Conservation (phyloP, 1,284 basidiomycete species). For the Vanrija sp. region DNA sequence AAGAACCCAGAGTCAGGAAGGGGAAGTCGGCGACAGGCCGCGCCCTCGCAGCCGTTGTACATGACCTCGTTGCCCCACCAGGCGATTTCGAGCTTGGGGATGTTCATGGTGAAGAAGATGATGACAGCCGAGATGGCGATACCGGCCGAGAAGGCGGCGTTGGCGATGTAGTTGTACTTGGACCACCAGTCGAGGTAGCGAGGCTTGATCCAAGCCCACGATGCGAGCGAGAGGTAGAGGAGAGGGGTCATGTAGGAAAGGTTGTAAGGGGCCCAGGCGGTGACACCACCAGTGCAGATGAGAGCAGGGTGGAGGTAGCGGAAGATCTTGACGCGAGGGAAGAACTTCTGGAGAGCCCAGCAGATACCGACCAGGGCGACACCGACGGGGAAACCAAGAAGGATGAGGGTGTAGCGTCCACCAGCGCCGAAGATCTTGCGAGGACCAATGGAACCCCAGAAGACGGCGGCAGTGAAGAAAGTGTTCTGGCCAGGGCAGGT, state of each 20-base stretch:
- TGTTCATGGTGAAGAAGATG: conserved; percentile 34
- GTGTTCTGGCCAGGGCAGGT: conserved; percentile 13
- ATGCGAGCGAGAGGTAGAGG: conserved; percentile 20
- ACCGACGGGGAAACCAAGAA: conserved; percentile 68
- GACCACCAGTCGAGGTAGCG: conserved; percentile 38
- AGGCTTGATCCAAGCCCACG: conserved; percentile 30
- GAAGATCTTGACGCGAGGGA: conserved; percentile 3
- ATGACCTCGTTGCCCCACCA: conserved; percentile 24
- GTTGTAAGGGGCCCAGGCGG: conserved; percentile 25
- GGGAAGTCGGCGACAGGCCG: conserved; percentile 6
- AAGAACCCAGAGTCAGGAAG: conserved; percentile 18
- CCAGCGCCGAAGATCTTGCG: conserved; percentile 64
- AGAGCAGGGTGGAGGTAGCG: conserved; percentile 9
- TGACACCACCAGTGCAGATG: conserved; percentile 3
- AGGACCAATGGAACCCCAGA: conserved; percentile 77
- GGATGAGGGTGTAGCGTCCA: conserved; percentile 58
- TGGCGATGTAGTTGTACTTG: conserved; percentile 41
- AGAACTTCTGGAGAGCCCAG: conserved; percentile 3
- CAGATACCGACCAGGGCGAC: conserved; percentile 56
- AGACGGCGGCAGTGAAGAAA: conserved; percentile 50
- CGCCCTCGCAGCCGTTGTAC: conserved; percentile 12
- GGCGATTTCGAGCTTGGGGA: conserved; percentile 7
- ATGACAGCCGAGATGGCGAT: conserved; percentile 36
- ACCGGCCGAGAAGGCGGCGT: conserved; percentile 40
- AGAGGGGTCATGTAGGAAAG: conserved; percentile 36